Evolutionary conservation across 345 rosid species (phyloP).

Genomic region (Salix caprea): DNA sequence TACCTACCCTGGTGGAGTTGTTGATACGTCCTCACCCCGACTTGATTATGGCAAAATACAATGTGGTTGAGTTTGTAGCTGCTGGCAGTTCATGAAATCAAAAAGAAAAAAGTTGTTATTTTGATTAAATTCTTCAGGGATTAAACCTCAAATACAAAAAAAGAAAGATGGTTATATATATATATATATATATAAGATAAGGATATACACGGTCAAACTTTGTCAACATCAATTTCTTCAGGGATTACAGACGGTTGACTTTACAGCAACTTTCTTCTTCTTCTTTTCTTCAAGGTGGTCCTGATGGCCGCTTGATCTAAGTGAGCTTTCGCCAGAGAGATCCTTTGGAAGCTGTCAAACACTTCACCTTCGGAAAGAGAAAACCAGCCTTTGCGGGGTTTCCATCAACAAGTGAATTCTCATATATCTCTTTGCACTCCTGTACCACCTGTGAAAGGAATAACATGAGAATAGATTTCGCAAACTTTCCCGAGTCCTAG

Average conservation of each 20-base stretch:
- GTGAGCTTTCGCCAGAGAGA: constrained; percentile 62
- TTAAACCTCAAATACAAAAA: no score
- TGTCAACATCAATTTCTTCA: no score
- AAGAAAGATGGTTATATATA: no score
- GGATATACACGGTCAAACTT: background rate
- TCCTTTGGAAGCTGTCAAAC: constrained; percentile 62
- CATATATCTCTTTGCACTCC: constrained; percentile 95
- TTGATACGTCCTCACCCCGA: no score
- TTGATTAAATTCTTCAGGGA: background rate
- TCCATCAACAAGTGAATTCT: constrained; percentile 78
- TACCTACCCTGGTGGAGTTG: no score
- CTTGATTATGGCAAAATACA: background rate
- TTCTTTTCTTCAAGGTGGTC: no score
- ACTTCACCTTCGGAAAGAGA: constrained; percentile 79
- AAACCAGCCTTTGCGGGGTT: constrained; percentile 83
- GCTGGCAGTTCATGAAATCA: background rate
- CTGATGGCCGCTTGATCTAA: background rate
- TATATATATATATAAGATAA: no score
- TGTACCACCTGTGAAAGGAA: constrained; percentile 65
- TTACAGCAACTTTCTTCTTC: background rate
- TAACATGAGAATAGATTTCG: background rate
- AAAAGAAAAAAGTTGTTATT: background rate
- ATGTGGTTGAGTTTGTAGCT: background rate
- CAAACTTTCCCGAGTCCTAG: background rate
- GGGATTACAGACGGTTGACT: background rate